Evolutionary conservation across 2,329 filamentous ascomycete species (phyloP).

Genomic region (Fusarium sp.): DNA sequence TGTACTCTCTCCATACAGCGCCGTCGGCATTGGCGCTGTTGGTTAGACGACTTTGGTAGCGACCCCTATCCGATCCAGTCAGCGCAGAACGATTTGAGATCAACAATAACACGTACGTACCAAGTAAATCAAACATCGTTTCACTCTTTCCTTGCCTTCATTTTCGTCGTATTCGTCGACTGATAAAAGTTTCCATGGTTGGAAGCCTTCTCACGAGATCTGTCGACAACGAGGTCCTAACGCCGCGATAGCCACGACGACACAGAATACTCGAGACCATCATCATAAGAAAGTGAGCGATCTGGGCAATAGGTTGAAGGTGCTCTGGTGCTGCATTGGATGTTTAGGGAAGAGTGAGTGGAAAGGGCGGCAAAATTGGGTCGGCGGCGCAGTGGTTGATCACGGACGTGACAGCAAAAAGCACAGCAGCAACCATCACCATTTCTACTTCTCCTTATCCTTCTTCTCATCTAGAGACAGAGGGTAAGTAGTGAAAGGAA

Average conservation of each 20-base stretch:
- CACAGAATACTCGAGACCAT: neutral
- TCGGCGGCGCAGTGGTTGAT: neutral
- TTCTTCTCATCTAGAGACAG: accelerated
- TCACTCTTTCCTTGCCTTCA: accelerated
- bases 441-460: neutral
- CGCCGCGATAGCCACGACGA: neutral
- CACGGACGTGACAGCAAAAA: slow-evolving; percentile 1
- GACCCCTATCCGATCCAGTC: slow-evolving; percentile 13
- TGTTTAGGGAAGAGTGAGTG: neutral
- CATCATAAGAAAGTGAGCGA: neutral
- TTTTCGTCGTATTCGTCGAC: neutral
- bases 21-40: neutral
- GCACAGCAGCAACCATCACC: neutral
- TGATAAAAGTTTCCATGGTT: neutral
- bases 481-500: neutral
- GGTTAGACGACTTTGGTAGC: neutral
- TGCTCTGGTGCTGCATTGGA: neutral
- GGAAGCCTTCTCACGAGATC: neutral
- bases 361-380: neutral
- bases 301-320: accelerated
- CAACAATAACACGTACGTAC: neutral
- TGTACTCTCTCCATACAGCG: neutral
- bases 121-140: accelerated
- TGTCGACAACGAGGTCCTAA: neutral
- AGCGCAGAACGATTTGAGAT: neutral